Evolutionary conservation across 1,284 basidiomycete genomes (phyloP).

Genomic region (Xanthoconium separans): DNA sequence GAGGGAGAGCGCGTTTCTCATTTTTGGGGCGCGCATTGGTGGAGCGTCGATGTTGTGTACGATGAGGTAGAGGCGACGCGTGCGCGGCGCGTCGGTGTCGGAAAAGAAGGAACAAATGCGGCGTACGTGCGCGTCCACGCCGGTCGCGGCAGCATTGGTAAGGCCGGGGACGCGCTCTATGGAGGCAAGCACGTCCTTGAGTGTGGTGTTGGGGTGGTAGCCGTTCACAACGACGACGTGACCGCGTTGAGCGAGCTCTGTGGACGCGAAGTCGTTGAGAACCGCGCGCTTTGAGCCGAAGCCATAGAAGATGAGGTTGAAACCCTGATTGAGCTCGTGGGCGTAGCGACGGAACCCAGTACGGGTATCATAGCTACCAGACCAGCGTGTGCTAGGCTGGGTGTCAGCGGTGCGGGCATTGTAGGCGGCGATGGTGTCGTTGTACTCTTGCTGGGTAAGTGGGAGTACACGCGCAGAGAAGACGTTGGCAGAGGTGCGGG

Average conservation of each 20-base stretch:
- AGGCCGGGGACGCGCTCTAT: constrained; percentile 64
- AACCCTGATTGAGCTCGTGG: constrained; percentile 75
- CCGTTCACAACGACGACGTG: constrained; percentile 82
- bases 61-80: constrained; percentile 65
- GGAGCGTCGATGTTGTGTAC: constrained; percentile 88
- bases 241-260: constrained; percentile 53
- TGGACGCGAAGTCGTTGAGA: constrained; percentile 71
- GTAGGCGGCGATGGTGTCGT: constrained; percentile 44
- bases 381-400: constrained; percentile 31
- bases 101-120: constrained; percentile 66
- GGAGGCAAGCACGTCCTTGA: constrained; percentile 70
- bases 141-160: constrained; percentile 36
- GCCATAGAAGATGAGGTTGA: constrained; percentile 86
- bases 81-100: constrained; percentile 29
- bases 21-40: constrained; percentile 60
- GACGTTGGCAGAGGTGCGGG: constrained; percentile 72
- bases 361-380: constrained; percentile 29
- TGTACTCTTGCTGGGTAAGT: constrained; percentile 60
- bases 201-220: constrained; percentile 66
- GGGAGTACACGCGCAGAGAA: constrained; percentile 74
- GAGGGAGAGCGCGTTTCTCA: constrained; percentile 62
- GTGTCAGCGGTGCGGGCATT: constrained; percentile 29
- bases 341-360: constrained; percentile 62
- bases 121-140: constrained; percentile 60
- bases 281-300: constrained; percentile 79